Conservation (phyloP, 179 eudicot genomes). For the Silene noctiflora region DNA sequence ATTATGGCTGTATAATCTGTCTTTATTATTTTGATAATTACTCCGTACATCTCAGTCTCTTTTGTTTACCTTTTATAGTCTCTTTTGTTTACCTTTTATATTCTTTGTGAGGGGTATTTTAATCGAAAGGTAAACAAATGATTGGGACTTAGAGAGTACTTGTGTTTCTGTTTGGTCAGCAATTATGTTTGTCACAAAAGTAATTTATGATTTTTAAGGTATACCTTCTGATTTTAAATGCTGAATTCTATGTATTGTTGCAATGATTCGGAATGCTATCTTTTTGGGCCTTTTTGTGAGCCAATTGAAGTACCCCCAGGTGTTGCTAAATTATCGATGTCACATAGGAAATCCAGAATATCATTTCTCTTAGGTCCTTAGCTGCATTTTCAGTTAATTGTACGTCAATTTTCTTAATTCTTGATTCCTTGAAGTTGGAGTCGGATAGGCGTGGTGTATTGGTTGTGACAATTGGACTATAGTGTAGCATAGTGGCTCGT, state of each 20-base stretch:
- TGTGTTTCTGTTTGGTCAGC: neutral
- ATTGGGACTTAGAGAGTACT: too few relatives aligned
- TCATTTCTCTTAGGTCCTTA: neutral
- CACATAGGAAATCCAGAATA: neutral
- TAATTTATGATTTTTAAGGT: neutral
- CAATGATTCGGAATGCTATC: too few relatives aligned
- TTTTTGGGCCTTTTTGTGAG: neutral
- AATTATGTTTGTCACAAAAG: neutral
- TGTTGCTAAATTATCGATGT: neutral
- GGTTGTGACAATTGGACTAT: neutral
- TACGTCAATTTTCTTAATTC: neutral
- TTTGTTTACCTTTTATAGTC: too few relatives aligned
- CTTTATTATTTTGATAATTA: neutral
- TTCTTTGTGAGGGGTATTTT: too few relatives aligned
- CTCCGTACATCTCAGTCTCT: too few relatives aligned
- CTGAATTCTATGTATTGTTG: neutral
- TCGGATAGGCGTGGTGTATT: neutral
- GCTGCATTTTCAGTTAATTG: neutral
- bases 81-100: too few relatives aligned
- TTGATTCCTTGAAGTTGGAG: neutral
- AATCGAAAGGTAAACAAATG: too few relatives aligned
- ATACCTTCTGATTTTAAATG: neutral
- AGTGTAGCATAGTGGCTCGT: neutral
- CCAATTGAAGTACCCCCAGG: neutral
- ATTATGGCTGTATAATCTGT: neutral